Percentiles rank a stretch among this genome's conserved stretches.
Evolutionary conservation across 805 yeast species (phyloP).

Genomic region (Wickerhamomyces rabaulensis): DNA sequence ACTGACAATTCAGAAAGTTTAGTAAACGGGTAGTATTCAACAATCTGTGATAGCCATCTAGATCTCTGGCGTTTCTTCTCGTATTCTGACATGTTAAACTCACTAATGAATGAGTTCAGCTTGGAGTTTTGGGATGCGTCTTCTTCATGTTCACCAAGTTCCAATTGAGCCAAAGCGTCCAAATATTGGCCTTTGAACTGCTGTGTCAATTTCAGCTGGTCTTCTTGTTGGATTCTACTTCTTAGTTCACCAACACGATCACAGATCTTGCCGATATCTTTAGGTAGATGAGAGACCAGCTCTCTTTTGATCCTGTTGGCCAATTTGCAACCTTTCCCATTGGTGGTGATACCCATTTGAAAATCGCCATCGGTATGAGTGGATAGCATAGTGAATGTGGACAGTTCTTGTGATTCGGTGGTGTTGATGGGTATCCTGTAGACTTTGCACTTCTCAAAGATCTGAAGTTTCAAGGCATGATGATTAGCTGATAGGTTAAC

Average conservation of each 20-base stretch:
- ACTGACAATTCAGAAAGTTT: conserved; percentile 56
- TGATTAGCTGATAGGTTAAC: conserved; percentile 40
- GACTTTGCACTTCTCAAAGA: conserved; percentile 48
- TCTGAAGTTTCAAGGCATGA: conserved; percentile 28
- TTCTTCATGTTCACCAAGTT: conserved; percentile 57
- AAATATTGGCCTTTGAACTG: conserved; percentile 22
- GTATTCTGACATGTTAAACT: conserved; percentile 48
- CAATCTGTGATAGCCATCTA: conserved; percentile 84
- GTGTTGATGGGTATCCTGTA: conserved; percentile 80
- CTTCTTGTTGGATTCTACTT: conserved; percentile 47
- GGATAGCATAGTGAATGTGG: conserved; percentile 74
- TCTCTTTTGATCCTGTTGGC: conserved; percentile 80
- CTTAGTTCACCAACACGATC: conserved; percentile 65
- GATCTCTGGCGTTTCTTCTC: conserved; percentile 54
- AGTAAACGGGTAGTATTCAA: conserved; percentile 81
- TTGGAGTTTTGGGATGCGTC: conserved; percentile 58
- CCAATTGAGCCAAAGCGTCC: conserved; percentile 27
- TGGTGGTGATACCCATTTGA: conserved; percentile 79
- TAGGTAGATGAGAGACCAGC: conserved; percentile 57
- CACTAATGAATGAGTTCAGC: conserved; percentile 58
- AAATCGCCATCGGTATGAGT: conserved; percentile 66
- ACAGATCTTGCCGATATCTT: conserved; percentile 65
- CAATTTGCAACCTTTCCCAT: conserved; percentile 84
- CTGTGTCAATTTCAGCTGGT: conserved; percentile 27
- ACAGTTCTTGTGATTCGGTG: conserved; percentile 62